phyloP scores from a whole-genome alignment of 2,329 filamentous ascomycete species.

The Aphanocladium album region DNA sequence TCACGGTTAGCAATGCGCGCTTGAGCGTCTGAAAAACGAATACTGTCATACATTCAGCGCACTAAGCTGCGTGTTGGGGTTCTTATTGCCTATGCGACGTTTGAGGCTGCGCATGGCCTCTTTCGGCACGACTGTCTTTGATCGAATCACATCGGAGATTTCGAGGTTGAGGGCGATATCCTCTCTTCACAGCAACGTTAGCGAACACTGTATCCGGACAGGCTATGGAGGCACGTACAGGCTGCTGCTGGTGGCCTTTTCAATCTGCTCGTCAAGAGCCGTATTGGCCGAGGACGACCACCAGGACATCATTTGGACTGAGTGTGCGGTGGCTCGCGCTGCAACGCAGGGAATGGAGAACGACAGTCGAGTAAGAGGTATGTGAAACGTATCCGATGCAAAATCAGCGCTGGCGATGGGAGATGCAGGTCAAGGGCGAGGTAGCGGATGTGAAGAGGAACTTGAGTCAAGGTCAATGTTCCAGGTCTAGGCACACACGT shows the following conservation, averaged over 20 bases:
- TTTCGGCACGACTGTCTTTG: slow-evolving; percentile 94
- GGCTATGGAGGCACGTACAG: slow-evolving; percentile 52
- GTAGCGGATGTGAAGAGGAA: background rate
- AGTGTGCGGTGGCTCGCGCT: slow-evolving; percentile 3
- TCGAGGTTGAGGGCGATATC: slow-evolving; percentile 97
- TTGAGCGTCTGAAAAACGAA: background rate
- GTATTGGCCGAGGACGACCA: slow-evolving; percentile 91
- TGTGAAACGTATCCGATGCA: background rate
- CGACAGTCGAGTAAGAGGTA: background rate
- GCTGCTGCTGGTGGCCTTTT: slow-evolving; percentile 89
- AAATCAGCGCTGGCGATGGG: background rate
- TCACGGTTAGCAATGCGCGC: background rate
- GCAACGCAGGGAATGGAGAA: background rate
- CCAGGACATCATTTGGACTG: slow-evolving; percentile 77
- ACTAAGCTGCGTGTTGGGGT: slow-evolving; percentile 92
- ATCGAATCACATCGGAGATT: slow-evolving; percentile 95
- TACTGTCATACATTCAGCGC: slow-evolving; percentile 67
- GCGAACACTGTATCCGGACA: background rate
- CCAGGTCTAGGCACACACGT: slow-evolving; percentile 3
- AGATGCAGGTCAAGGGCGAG: background rate
- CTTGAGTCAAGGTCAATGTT: slow-evolving; percentile 10
- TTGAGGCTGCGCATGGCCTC: slow-evolving; percentile 98
- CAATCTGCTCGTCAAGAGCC: slow-evolving; percentile 94
- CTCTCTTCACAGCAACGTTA: slow-evolving; percentile 53
- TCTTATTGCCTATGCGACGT: slow-evolving; percentile 91